Conservation (phyloP, 148 eudicot species). For the Polygonum maritimum region DNA sequence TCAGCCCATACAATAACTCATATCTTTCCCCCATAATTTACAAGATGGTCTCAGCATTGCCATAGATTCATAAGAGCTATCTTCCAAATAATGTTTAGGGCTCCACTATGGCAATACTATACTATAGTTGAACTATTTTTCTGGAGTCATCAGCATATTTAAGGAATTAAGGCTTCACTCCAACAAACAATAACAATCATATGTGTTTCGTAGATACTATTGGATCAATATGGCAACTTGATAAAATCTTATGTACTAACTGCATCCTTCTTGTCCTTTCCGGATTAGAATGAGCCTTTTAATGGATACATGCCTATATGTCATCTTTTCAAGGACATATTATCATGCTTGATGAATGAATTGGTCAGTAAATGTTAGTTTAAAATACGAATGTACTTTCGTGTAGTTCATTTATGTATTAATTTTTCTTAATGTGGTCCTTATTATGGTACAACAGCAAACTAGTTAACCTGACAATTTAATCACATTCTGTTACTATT, state of each 20-base stretch:
- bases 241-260: background rate
- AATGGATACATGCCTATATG: background rate
- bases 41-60: no score
- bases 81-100: no score
- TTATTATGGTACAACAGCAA: background rate
- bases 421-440: background rate
- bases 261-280: background rate
- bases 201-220: background rate
- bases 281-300: background rate
- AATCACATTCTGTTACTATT: conserved; percentile 8
- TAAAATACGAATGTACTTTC: background rate
- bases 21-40: background rate
- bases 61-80: no score
- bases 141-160: no score
- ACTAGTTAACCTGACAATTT: background rate
- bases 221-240: background rate
- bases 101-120: no score
- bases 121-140: no score
- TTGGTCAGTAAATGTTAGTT: background rate
- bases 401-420: background rate
- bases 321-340: background rate
- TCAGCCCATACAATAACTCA: background rate
- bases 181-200: no score
- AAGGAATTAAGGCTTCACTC: background rate
- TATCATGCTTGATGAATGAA: background rate